Evolutionary conservation across 805 yeast species (phyloP).

Genomic region (Metschnikowia henanensis): DNA sequence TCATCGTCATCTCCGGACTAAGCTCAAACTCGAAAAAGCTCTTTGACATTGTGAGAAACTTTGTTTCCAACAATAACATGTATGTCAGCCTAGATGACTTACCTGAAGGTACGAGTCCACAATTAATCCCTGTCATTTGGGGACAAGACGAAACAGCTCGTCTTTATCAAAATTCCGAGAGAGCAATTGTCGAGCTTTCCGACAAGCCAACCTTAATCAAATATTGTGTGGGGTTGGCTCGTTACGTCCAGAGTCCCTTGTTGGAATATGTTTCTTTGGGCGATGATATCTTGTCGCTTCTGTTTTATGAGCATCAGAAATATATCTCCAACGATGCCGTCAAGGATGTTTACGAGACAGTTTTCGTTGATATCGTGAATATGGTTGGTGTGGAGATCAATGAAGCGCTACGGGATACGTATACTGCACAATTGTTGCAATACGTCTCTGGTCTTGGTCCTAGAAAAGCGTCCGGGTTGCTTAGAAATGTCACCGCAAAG

Average conservation of each 20-base stretch:
- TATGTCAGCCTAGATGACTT: constrained; percentile 50
- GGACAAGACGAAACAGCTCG: constrained; percentile 94
- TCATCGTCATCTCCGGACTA: constrained; percentile 86
- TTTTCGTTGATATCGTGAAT: constrained; percentile 86
- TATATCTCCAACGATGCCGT: constrained; percentile 65
- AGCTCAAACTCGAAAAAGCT: constrained; percentile 70
- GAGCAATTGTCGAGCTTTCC: constrained; percentile 77
- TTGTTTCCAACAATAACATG: constrained; percentile 57
- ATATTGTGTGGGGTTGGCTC: constrained; percentile 86
- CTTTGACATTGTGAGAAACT: constrained; percentile 52
- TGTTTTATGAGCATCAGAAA: constrained; percentile 72
- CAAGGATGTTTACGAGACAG: constrained; percentile 67
- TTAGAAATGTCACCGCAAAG: constrained; percentile 72
- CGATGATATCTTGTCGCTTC: constrained; percentile 67
- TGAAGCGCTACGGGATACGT: constrained; percentile 77
- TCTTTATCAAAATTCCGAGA: constrained; percentile 74
- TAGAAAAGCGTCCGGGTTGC: constrained; percentile 85
- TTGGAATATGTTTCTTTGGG: constrained; percentile 83
- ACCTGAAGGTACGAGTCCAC: constrained; percentile 41
- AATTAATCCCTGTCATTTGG: constrained; percentile 69
- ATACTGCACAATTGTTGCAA: constrained; percentile 68
- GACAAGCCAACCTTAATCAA: constrained; percentile 78
- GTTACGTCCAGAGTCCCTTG: constrained; percentile 92
- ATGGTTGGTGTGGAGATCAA: constrained; percentile 93
- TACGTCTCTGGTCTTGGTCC: constrained; percentile 94